Evolutionary conservation across 2,329 filamentous ascomycete genomes (phyloP).

Genomic region (Leptographium radiaticola): DNA sequence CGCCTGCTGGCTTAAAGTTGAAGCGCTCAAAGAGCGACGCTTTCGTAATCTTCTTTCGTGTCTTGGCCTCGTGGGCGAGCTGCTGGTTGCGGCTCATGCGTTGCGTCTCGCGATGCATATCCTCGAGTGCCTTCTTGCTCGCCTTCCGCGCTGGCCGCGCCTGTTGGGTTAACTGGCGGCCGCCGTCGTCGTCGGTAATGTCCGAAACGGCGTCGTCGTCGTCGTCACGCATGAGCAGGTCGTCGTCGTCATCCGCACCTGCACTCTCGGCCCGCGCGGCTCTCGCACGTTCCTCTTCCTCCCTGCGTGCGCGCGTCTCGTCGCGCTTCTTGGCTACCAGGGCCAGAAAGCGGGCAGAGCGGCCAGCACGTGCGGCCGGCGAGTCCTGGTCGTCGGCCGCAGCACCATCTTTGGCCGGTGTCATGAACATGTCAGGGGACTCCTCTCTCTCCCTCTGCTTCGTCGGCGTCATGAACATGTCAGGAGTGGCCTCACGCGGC

Average conservation of each 20-base stretch:
- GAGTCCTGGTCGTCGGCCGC: constrained; percentile 23
- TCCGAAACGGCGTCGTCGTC: constrained; percentile 38
- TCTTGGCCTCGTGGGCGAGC: constrained; percentile 76
- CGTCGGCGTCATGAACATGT: constrained; percentile 10
- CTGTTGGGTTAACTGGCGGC: constrained; percentile 54
- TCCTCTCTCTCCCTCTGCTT: constrained; percentile 15
- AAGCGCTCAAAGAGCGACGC: constrained; percentile 73
- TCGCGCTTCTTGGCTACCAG: constrained; percentile 62
- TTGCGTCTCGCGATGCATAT: constrained; percentile 92
- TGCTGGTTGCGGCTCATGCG: constrained; percentile 83
- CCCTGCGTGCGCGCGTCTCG: constrained; percentile 56
- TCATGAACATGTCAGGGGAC: constrained; percentile 45
- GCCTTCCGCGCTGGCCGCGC: constrained; percentile 57
- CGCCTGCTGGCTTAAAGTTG: constrained; percentile 47
- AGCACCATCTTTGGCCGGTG: constrained; percentile 26
- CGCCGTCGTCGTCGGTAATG: constrained; percentile 48
- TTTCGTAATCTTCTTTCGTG: constrained; percentile 82
- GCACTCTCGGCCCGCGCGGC: constrained; percentile 31
- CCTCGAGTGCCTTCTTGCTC: constrained; percentile 86
- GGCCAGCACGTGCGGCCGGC: constrained; percentile 29
- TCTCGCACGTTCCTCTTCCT: constrained; percentile 36
- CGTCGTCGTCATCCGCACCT: constrained; percentile 25
- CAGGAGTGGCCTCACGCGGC: constrained; percentile 2
- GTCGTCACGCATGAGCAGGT: constrained; percentile 26
- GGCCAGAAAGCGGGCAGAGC: constrained; percentile 52